Base-by-base conservation (phyloP, 176 grass and related monocot species). In the Aegilops speltoides region DNA sequence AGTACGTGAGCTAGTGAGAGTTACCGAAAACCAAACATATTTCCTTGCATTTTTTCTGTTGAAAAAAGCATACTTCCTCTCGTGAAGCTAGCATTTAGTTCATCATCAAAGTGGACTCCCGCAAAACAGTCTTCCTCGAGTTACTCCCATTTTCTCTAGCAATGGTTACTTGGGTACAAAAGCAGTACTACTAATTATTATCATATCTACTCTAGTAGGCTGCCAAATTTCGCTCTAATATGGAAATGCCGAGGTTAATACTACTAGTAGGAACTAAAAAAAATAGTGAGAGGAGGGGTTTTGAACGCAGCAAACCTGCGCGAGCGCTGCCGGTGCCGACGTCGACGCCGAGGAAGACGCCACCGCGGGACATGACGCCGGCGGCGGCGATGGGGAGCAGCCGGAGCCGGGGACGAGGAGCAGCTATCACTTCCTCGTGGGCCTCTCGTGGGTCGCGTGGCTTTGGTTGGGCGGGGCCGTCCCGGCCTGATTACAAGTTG, bases 311-410 rank as follows among this genome's bases (percentile, higher is more conserved):
- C 78, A 13, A 73, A 78, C 96, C 96, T 77, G 96, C 96, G 7
- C 93, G 93, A 23, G 96, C 93, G 84, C 95, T 98, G 77, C 95
- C 91, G 31, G 93, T 98, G 78, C 93, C 96, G 54, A 95, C 96
- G 46, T 95, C 96, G 37, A 98, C 86, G 62, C 93, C 91, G 33
- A 98, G 89, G 86, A 86, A 93, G 63, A 90, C 73, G 61, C 81
- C 67, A 36, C 59, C 28, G 29, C 71, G 13, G 82, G 88, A 50
- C 89, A 85, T 87, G 64, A 31, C 28, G 31, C n/a, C 79, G 68
- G 70, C 77, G 52, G 74, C 68, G 48, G 48, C 22, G 2, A 48
- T 38, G 43, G 37, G 37, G 28, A 36, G 68, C 62, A 5, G 73
- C 8, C 45, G 33, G 84, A 73, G 62, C 17, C 19, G 24, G 79